A percentile compares a stretch with the other conserved stretches of the same genome.
These are phyloP conservation scores for Exophiala calicioides DNA, from an alignment of 2,329 filamentous ascomycete species.

Conservation along the genomic window DNA sequence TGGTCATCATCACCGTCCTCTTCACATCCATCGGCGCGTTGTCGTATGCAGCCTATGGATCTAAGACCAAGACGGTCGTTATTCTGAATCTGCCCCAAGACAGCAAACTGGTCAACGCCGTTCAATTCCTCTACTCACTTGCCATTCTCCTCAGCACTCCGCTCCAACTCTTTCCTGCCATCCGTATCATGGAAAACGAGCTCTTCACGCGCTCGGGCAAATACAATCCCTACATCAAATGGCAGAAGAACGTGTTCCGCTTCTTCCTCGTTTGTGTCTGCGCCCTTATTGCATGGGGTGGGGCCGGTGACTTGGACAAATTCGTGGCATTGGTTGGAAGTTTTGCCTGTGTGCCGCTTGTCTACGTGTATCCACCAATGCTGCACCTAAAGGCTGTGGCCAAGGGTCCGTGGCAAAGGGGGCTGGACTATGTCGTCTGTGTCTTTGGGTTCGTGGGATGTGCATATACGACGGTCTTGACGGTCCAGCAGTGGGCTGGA, in stretches of 20 bases:
- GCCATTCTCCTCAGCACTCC: constrained; percentile 96
- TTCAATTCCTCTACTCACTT: constrained; percentile 95
- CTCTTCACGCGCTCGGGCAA: constrained; percentile 93
- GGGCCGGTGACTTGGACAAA: constrained; percentile 91
- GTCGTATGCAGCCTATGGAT: constrained; percentile 94
- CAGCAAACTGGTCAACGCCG: constrained; percentile 88
- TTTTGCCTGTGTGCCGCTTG: constrained; percentile 95
- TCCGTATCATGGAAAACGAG: constrained; percentile 92
- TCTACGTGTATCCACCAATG: constrained; percentile 97
- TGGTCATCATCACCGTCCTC: constrained; percentile 90
- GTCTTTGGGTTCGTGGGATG: constrained; percentile 84
- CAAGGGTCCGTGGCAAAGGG: constrained; percentile 64
- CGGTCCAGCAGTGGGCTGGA: constrained; percentile 80
- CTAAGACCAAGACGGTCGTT: constrained; percentile 92
- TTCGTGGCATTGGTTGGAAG: constrained; percentile 95
- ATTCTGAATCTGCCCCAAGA: constrained; percentile 95
- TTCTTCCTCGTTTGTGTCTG: constrained; percentile 90
- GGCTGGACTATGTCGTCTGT: constrained; percentile 73
- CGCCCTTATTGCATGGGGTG: constrained; percentile 84
- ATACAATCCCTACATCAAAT: constrained; percentile 98
- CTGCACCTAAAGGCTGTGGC: constrained; percentile 84
- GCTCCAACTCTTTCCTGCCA: constrained; percentile 94
- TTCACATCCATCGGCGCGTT: constrained; percentile 90
- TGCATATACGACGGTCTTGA: constrained; percentile 86
- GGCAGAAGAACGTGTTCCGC: constrained; percentile 97